Evolutionary conservation across 1,139 yeast genomes (phyloP), one percentile per base, ranked within the genome.

Genomic region (Yamadazyma songkhlaensis): DNA sequence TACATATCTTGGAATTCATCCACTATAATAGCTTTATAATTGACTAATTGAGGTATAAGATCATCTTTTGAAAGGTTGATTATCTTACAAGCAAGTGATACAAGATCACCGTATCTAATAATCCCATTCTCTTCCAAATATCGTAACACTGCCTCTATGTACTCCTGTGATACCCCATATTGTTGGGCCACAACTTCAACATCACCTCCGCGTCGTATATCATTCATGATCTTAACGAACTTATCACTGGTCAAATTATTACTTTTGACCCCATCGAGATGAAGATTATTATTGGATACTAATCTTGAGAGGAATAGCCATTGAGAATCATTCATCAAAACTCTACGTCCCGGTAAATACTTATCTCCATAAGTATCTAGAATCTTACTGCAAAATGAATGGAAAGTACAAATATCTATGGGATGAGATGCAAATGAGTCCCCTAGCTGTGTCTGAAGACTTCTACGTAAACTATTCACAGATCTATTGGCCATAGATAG

Each of bases 1-100:
- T 79, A 74, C 57, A 83, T 68, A 56, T 85, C 95, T 54, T 85
- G 94, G 51, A 80, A 81, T 56, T 85, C 95, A 57, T 85, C 95
- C 9, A 84, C 79, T 0, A 85, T 56, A 0, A 84, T 64, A 3
- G 57, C 70, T 40, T 58, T 59, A 37, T 59, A 62, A 11, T 50
- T 47, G 6, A 50, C 43, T 23, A 69, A 35, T 26, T 53, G 57
- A 1, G 57, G 54, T 9, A 67, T 59, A 4, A n/a, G 24, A 9
- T 37, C 25, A 10, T 28, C 31, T 14, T 36, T 36, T 14, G 32
- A 57, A 7, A 28, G 20, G 4, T 50, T 36, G 31, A 68, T 49
- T 25, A 69, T 41, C 4, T 50, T 48, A 4, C 59, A 37, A 0
- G 71, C 72, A 40, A 59, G 58, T 8, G 54, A 38, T 10, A 70